phyloP scores from a whole-genome alignment of 768 basidiomycete genomes.

The Agrocybe praecox region DNA sequence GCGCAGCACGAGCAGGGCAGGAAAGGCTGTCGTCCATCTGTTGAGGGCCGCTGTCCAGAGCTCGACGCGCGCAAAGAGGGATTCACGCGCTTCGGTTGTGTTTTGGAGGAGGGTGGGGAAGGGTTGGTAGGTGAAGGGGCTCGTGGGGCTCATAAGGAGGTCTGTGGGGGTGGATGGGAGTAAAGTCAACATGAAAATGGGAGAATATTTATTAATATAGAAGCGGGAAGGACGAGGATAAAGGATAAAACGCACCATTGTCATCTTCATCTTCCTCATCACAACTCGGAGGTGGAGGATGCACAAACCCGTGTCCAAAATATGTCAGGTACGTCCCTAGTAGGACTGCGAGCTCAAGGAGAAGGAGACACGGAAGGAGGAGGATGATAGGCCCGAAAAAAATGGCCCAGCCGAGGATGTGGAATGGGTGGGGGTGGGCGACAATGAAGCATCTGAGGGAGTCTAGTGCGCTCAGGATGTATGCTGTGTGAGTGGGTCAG shows the following conservation, averaged over 20 bases:
- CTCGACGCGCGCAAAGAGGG: slow-evolving; percentile 39
- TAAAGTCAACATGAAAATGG: too few relatives aligned
- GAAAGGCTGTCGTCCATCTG: slow-evolving; percentile 37
- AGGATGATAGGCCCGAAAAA: slow-evolving; percentile 46
- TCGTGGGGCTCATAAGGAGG: too few relatives aligned
- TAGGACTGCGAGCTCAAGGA: slow-evolving; percentile 35
- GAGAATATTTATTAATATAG: too few relatives aligned
- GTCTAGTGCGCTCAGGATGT: not conserved
- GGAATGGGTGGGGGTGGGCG: slow-evolving; percentile 34
- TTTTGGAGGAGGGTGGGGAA: slow-evolving; percentile 16
- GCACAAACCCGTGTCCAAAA: slow-evolving; percentile 36
- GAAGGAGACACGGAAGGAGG: slow-evolving; percentile 34
- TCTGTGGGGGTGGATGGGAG: too few relatives aligned
- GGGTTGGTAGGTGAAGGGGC: not conserved
- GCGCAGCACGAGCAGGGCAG: slow-evolving; percentile 33
- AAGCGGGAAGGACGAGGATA: too few relatives aligned
- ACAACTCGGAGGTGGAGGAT: slow-evolving; percentile 28
- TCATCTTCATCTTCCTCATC: slow-evolving; percentile 22
- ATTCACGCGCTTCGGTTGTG: slow-evolving; percentile 37
- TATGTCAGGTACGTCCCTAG: slow-evolving; percentile 34
- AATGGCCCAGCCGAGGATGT: slow-evolving; percentile 36
- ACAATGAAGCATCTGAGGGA: slow-evolving; percentile 7
- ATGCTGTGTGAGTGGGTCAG: too few relatives aligned
- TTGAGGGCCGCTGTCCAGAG: slow-evolving; percentile 36
- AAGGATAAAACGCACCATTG: too few relatives aligned